phyloP scores from a whole-genome alignment of 805 yeast species.

The Pichia heedii region DNA sequence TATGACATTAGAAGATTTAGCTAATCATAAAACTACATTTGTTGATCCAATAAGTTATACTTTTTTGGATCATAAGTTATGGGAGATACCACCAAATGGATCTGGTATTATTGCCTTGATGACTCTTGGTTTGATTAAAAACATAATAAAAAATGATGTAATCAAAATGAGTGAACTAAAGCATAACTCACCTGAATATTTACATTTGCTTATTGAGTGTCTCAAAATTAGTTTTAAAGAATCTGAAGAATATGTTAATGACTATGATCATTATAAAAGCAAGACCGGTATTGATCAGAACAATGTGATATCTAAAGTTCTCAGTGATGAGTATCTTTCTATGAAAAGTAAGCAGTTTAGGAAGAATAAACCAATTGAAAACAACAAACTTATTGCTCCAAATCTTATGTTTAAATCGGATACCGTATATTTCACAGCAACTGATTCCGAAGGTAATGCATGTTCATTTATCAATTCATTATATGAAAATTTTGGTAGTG shows the following conservation, averaged over 20 bases:
- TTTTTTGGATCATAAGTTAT: slow-evolving; percentile 45
- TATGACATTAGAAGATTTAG: slow-evolving; percentile 46
- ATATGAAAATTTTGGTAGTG: slow-evolving; percentile 60
- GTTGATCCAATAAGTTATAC: slow-evolving; percentile 55
- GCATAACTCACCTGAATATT: slow-evolving; percentile 64
- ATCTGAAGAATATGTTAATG: slow-evolving; percentile 65
- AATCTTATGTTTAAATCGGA: slow-evolving; percentile 54
- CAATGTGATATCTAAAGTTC: slow-evolving; percentile 30
- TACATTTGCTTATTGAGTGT: slow-evolving; percentile 63
- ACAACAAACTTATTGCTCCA: slow-evolving; percentile 33
- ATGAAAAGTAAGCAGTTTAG: slow-evolving; percentile 41
- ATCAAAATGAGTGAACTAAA: slow-evolving; percentile 35
- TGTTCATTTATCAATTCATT: slow-evolving; percentile 75
- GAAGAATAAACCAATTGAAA: slow-evolving; percentile 31
- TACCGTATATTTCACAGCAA: slow-evolving; percentile 58
- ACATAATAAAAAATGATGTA: slow-evolving; percentile 37
- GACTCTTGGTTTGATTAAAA: slow-evolving; percentile 57
- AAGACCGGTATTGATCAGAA: slow-evolving; percentile 11
- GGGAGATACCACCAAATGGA: slow-evolving; percentile 85
- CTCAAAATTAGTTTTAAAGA: slow-evolving; percentile 66
- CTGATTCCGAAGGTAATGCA: slow-evolving; percentile 67
- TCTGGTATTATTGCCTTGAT: slow-evolving; percentile 71
- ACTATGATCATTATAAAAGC: slow-evolving; percentile 34
- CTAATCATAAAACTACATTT: slow-evolving; percentile 47
- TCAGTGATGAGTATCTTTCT: slow-evolving; percentile 41